A percentile compares a stretch with the other conserved stretches of the same genome.
phyloP scores from a whole-genome alignment of 768 basidiomycete genomes.

The Amanita pallidorosea region DNA sequence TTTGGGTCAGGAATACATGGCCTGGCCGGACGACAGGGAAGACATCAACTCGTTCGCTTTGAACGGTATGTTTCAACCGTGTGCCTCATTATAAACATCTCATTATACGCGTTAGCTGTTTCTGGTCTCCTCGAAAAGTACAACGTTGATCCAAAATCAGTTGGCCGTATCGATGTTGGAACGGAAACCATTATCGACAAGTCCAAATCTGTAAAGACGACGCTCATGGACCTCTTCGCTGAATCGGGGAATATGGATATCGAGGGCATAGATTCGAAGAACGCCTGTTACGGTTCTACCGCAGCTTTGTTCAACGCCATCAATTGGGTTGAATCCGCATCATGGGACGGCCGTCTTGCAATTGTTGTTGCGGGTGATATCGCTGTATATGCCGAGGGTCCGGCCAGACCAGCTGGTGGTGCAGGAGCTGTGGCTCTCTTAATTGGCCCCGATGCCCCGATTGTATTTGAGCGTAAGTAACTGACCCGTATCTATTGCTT shows the following conservation, averaged over 20 bases:
- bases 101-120: conserved; percentile 46
- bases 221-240: conserved; percentile 96
- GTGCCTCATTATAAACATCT: not conserved
- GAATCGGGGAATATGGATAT: conserved; percentile 91
- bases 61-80: conserved; percentile 50
- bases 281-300: conserved; percentile 98
- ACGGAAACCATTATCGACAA: conserved; percentile 99
- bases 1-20: conserved; percentile 96
- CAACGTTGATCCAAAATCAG: conserved; percentile 91
- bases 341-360: conserved; percentile 97
- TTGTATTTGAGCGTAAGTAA: conserved; percentile 87
- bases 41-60: conserved; percentile 98
- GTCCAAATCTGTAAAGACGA: conserved; percentile 97
- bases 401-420: conserved; percentile 92
- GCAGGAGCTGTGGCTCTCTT: conserved; percentile 93
- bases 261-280: conserved; percentile 98
- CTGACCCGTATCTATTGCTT: not conserved
- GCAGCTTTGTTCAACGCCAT: conserved; percentile 97
- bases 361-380: conserved; percentile 97
- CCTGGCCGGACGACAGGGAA: conserved; percentile 96
- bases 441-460: conserved; percentile 92
- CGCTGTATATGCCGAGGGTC: conserved; percentile 94
- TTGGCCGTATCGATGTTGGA: conserved; percentile 96
- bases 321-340: conserved; percentile 95
- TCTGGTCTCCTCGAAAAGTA: conserved; percentile 85